Conservation (phyloP, 805 yeast genomes). For the Schwanniomyces occidentalis region DNA sequence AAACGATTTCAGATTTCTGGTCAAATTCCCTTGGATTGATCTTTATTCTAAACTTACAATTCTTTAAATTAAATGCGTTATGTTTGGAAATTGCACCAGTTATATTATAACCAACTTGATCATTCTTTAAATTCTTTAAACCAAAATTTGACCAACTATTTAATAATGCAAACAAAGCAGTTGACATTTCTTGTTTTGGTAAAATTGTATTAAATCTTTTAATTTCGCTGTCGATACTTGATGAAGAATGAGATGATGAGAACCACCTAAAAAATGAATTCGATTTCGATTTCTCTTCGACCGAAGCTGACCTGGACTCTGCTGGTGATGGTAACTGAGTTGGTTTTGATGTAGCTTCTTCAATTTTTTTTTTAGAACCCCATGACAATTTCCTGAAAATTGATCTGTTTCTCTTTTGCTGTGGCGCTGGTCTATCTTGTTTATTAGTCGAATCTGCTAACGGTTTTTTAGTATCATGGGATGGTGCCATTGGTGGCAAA, state of each 20-base stretch:
- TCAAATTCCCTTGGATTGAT: constrained; percentile 41
- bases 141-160: constrained; percentile 74
- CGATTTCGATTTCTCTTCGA: constrained; percentile 25
- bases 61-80: constrained; percentile 61
- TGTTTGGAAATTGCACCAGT: constrained; percentile 63
- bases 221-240: constrained; percentile 25
- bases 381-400: constrained; percentile 53
- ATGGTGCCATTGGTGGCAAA: constrained; percentile 19
- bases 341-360: constrained; percentile 20
- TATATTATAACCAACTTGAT: constrained; percentile 43
- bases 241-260: constrained; percentile 24
- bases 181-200: constrained; percentile 56
- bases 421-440: constrained; percentile 12
- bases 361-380: constrained; percentile 44
- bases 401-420: constrained; percentile 34
- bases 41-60: constrained; percentile 62
- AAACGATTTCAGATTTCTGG: constrained; percentile 54
- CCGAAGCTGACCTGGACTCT: constrained; percentile 26
- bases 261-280: constrained; percentile 44
- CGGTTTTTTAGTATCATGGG: constrained; percentile 22
- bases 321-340: constrained; percentile 38
- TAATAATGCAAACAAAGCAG: constrained; percentile 62
- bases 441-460: constrained; percentile 36
- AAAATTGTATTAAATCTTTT: constrained; percentile 40
- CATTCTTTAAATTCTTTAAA: constrained; percentile 52